Conservation (phyloP, 116 monocot species). For the Phalaenopsis hybrid region DNA sequence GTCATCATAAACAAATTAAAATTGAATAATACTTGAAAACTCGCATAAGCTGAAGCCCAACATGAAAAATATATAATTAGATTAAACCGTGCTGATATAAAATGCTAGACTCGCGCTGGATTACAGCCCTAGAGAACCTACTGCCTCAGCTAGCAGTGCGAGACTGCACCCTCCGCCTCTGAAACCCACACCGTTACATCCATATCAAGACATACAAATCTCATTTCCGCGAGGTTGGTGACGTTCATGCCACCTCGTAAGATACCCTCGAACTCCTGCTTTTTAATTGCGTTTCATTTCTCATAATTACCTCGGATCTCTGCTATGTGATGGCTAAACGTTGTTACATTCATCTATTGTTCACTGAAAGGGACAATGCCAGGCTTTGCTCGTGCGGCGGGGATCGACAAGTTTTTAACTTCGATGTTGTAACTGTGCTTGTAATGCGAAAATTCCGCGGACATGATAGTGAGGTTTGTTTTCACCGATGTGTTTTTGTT, state of each 20-base stretch:
- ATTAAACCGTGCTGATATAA: no score
- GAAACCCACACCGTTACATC: slow-evolving; percentile 1
- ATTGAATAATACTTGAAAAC: no score
- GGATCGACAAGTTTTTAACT: slow-evolving; percentile 84
- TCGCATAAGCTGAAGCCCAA: no score
- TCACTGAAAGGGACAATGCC: slow-evolving; percentile 61
- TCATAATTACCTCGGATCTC: background rate
- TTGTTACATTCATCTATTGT: background rate
- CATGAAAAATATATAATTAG: no score
- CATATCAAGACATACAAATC: slow-evolving; percentile 70
- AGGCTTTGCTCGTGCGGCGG: slow-evolving; percentile 89
- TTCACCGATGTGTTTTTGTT: background rate
- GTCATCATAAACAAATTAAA: no score
- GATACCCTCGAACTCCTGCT: background rate
- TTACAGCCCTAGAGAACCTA: slow-evolving; percentile 51
- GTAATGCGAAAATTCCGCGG: slow-evolving; percentile 94
- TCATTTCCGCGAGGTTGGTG: slow-evolving; percentile 91
- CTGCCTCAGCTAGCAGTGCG: slow-evolving; percentile 92
- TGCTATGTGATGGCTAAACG: background rate
- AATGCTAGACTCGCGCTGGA: no score
- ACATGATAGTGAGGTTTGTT: slow-evolving; percentile 80
- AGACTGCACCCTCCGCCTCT: slow-evolving; percentile 84
- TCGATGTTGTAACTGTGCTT: slow-evolving; percentile 70
- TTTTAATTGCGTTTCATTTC: background rate
- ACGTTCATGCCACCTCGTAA: slow-evolving; percentile 73